Evolutionary conservation across 106 monocot species (phyloP).

Genomic region (Dactylorhiza incarnata): DNA sequence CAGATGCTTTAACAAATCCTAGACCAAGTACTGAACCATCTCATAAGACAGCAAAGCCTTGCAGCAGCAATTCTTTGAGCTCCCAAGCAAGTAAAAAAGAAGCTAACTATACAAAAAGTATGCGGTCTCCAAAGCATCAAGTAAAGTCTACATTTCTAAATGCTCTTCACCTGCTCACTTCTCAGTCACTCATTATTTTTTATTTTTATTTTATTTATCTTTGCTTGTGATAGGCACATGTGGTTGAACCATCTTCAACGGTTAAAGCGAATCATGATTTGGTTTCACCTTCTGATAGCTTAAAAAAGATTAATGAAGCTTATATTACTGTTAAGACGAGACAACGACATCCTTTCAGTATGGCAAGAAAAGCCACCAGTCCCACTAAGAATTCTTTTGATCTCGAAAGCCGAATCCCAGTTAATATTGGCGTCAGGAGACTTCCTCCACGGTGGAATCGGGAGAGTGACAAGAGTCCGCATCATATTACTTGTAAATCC

Average conservation of each 20-base stretch:
- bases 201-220: background rate
- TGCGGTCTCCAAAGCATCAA: constrained; percentile 37
- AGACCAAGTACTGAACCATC: constrained; percentile 28
- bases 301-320: constrained; percentile 33
- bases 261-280: constrained; percentile 30
- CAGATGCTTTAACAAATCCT: constrained; percentile 13
- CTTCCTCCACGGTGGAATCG: constrained; percentile 5
- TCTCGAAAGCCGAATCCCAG: constrained; percentile 24
- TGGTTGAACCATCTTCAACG: constrained; percentile 41
- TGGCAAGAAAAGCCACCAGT: constrained; percentile 19
- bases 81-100: constrained; percentile 34
- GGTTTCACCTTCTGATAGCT: constrained; percentile 23
- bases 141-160: constrained; percentile 21
- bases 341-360: constrained; percentile 20
- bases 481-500: background rate
- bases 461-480: constrained; percentile 25
- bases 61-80: constrained; percentile 37
- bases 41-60: constrained; percentile 30
- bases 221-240: constrained; percentile 46
- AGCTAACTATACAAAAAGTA: constrained; percentile 27
- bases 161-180: background rate
- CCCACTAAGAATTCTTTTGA: constrained; percentile 25
- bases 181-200: background rate
- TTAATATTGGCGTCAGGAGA: constrained; percentile 4
- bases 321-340: constrained; percentile 16